A percentile compares a stretch with the other conserved stretches of the same genome.
These are phyloP conservation scores for Carpinus fangiana DNA, from an alignment of 306 rosid genomes.

Conservation along the genomic window DNA sequence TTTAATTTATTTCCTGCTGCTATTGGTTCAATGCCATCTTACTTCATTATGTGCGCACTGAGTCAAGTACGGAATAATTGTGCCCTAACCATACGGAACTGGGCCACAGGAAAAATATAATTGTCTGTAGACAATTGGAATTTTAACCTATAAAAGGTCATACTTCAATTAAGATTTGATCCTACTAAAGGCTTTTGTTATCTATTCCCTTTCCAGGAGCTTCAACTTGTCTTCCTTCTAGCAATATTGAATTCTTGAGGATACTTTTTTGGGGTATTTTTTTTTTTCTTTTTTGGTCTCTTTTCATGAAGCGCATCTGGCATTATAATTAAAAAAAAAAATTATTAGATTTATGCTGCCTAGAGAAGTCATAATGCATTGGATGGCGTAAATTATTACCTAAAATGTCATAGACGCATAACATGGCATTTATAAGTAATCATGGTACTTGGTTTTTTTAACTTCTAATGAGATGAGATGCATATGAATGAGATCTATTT, in stretches of 20 bases:
- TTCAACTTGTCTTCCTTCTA: constrained; percentile 1
- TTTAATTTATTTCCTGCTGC: neutral
- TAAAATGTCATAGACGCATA: neutral
- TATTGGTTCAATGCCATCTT: neutral
- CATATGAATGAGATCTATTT: neutral
- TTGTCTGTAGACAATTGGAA: neutral
- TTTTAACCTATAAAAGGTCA: neutral
- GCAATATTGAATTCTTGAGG: neutral
- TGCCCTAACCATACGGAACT: neutral
- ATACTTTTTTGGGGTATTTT: neutral
- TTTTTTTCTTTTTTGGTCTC: neutral
- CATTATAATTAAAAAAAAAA: neutral
- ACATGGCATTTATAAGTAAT: neutral
- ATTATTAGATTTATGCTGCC: neutral
- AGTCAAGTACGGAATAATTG: neutral
- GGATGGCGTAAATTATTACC: neutral
- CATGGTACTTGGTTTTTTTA: neutral
- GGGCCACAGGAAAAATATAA: neutral
- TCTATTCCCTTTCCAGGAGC: neutral
- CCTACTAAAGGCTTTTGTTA: neutral
- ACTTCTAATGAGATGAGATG: neutral
- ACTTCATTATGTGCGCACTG: neutral
- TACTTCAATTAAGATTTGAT: neutral
- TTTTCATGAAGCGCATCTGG: neutral
- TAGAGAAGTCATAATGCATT: neutral